Base-by-base conservation (phyloP, 108 stramenopile genomes). In the Cyclotella choctawhatcheeana region DNA sequence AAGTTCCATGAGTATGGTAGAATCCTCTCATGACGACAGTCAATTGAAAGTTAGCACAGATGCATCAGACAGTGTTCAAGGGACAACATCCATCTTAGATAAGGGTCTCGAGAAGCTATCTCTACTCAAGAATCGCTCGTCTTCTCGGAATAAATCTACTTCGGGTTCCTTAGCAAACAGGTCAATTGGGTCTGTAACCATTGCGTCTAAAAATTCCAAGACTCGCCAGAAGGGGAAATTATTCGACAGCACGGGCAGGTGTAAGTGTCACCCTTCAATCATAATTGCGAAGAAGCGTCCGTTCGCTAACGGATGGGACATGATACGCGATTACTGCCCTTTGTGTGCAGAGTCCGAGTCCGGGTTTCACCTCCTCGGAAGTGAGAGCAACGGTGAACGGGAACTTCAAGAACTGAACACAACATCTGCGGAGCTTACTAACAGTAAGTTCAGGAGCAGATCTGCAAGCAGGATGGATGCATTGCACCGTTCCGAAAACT, bases 241-340 rank as follows among this genome's bases (percentile, higher is more conserved):
- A 18, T 64, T 27, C 3, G 44, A 64, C 29, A 64, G 29, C 16
- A 47, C 31, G 16, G 69, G 69, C 18, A 30, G 69, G 18, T 70
- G 69, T 29, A 58, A 58, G 58, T 59, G 60, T 12, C 69, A 70
- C 31, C 69, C 69, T 2, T 58, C 58, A 12, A 32, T 70, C n/a
- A 43, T 70, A 30, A 26, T 70, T 17, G 69, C 69, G n/a, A 58
- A 35, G 44, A 73, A 73, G 43, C 30, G 29, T 12, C 50, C 51
- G 12, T 73, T 73, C 51, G 17, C 43, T 1, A 73, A 73, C 16
- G 72, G 62, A 4, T 73, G 72, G 72, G 72, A 73, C 53, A 64
- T 64, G 13, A 32, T 73, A 32, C 33, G 53, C 5, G 17, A 18
- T n/a, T 48, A 5, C 0, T 73, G 72, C 18, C 72, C 72, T 5